Evolutionary conservation across 768 basidiomycete genomes (phyloP).

Genomic region (Lentinula sp.): DNA sequence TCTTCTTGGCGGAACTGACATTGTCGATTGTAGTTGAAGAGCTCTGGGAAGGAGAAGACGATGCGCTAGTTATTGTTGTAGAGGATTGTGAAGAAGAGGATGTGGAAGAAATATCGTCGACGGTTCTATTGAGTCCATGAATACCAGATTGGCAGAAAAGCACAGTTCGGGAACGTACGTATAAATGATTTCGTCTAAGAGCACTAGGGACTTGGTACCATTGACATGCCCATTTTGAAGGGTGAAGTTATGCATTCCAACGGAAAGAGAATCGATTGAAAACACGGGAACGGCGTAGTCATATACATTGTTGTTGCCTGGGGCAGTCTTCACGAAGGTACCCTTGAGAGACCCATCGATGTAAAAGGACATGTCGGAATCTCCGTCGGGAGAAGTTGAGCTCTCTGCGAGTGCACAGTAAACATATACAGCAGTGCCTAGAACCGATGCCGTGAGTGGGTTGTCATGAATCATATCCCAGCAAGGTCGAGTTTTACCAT

Average conservation of each 20-base stretch:
- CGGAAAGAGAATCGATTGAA: slow-evolving; percentile 15
- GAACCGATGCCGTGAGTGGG: not conserved
- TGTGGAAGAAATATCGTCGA: not conserved
- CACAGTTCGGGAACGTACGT: slow-evolving; percentile 13
- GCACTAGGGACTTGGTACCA: slow-evolving; percentile 17
- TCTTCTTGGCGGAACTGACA: not conserved
- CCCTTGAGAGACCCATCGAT: slow-evolving; percentile 25
- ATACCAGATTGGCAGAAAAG: not conserved
- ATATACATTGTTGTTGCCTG: slow-evolving; percentile 11
- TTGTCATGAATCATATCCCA: not conserved
- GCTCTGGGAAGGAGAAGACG: not conserved
- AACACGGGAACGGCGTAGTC: slow-evolving; percentile 26
- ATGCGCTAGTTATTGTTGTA: not conserved
- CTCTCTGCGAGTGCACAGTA: slow-evolving; percentile 29
- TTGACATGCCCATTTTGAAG: slow-evolving; percentile 21
- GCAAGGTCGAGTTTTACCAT: slow-evolving; percentile 20
- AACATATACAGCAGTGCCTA: slow-evolving; percentile 40
- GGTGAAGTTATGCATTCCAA: slow-evolving; percentile 20
- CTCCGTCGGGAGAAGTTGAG: slow-evolving; percentile 15
- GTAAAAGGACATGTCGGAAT: slow-evolving; percentile 27
- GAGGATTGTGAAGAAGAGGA: not conserved
- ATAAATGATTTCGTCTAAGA: slow-evolving; percentile 24
- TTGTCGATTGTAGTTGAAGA: not conserved
- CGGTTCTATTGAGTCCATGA: not conserved
- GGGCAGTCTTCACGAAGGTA: slow-evolving; percentile 13